phyloP scores from a whole-genome alignment of 2,329 filamentous ascomycete genomes.

The Aspergillus carbonarius region DNA sequence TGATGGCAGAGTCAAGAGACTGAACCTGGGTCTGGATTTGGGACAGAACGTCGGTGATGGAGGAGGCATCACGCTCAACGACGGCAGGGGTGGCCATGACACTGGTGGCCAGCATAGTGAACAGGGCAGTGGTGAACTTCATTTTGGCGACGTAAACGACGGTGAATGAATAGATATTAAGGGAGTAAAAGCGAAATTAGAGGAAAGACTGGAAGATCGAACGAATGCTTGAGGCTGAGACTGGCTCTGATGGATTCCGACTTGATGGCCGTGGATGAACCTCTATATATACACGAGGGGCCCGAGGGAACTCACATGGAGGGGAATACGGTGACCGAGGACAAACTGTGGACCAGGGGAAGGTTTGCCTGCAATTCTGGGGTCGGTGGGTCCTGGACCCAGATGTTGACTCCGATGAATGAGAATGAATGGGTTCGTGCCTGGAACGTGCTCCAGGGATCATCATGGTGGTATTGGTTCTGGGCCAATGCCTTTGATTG shows the following conservation, averaged over 20 bases:
- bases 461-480: conserved; percentile 13
- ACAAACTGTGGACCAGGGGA: conserved; percentile 11
- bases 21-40: conserved; percentile 20
- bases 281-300: conserved; percentile 15
- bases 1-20: conserved; percentile 24
- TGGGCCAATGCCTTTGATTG: conserved; percentile 7
- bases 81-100: conserved; percentile 25
- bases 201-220: conserved; percentile 4
- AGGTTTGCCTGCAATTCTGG: neutral
- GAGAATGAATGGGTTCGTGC: conserved; percentile 9
- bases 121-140: conserved; percentile 24
- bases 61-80: conserved; percentile 18
- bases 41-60: conserved; percentile 21
- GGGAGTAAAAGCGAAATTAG: conserved; percentile 1
- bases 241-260: conserved; percentile 8
- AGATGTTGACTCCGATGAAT: conserved; percentile 1
- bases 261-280: neutral
- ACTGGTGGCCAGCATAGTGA: conserved; percentile 23
- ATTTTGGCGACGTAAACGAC: conserved; percentile 18
- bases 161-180: conserved; percentile 15
- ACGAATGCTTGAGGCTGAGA: conserved; percentile 22
- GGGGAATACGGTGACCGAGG: neutral
- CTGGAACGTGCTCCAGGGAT: conserved; percentile 3
- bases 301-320: conserved; percentile 14
- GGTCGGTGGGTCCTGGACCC: neutral